Evolutionary conservation across 257 asterid genomes (phyloP), one percentile per base, ranked within the genome.

Genomic region (Plectranthus barbatus): DNA sequence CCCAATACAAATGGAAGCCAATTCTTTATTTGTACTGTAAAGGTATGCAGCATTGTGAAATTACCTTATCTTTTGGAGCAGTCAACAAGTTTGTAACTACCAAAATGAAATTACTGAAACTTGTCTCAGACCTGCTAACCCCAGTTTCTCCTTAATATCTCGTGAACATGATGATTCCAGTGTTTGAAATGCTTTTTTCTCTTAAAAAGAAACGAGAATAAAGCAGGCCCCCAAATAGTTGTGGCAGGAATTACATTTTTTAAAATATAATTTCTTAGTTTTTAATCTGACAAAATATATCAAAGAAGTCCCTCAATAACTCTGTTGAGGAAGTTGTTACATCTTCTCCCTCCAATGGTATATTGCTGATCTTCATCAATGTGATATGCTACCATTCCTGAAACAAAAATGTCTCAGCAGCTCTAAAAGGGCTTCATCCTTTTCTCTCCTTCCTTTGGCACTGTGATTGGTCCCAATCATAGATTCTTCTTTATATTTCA

Each of bases 1-100:
- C 91, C 97, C 59, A 78, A 92, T 64, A 92, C 99, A 80, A 92
- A 92, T 41, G 99, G 99, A 67, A 92, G 99, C 83, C 99, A 92
- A 58, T 92, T 92, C 70, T 92, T 92, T 85, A 85, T 92, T 66
- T 92, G 97, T 77, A 89, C 96, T 52, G 86, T 79, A 66, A 82
- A 81, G 99, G 99, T 92, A 82, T 56, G 70, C 53, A 63, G 58
- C 60, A 9, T 4, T 69, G 31, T 58, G 20, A 49, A 20, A 44
- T 61, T 14, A 23, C 26, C 41, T 42, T 34, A 17, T 24, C n/a
- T 34, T 24, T 24, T 48, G 6, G 24, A 37, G 56, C 47, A n/a
- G n/a, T n/a, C 39, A 49, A 47, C 14, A 47, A 46, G 11, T 9
- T 6, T n/a, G 17, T 12, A 51, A 60, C 31, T 31, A 26, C 64